Conservation (phyloP, 129 eudicot genomes). For the Scalesia atractyloides region DNA sequence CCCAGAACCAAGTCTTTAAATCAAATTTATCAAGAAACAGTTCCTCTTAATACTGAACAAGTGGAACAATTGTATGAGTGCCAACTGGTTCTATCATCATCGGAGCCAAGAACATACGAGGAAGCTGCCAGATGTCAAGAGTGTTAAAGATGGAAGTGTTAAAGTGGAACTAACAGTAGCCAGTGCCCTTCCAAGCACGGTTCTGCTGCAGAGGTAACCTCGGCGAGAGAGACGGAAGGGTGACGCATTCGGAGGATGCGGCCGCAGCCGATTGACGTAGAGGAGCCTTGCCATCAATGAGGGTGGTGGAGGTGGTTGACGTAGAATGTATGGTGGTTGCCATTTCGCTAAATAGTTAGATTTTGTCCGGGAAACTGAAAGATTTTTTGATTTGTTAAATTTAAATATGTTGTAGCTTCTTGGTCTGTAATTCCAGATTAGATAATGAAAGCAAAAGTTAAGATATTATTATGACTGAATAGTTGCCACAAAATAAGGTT, state of each 20-base stretch:
- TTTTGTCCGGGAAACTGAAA: not conserved
- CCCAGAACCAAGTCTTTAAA: too few species aligned
- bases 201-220: slow-evolving; percentile 41
- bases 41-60: too few species aligned
- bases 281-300: slow-evolving; percentile 48
- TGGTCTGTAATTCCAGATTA: slow-evolving; percentile 8
- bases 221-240: slow-evolving; percentile 63
- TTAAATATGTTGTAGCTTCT: slow-evolving; percentile 14
- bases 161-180: slow-evolving; percentile 58
- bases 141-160: too few species aligned
- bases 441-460: slow-evolving; percentile 21
- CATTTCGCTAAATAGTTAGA: slow-evolving; percentile 28
- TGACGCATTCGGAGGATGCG: slow-evolving; percentile 54
- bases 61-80: too few species aligned
- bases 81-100: too few species aligned
- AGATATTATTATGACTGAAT: slow-evolving; percentile 1
- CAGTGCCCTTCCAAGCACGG: slow-evolving; percentile 59
- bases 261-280: slow-evolving; percentile 45
- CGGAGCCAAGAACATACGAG: too few species aligned
- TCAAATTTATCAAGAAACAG: too few species aligned
- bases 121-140: too few species aligned
- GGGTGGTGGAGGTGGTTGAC: slow-evolving; percentile 50
- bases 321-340: slow-evolving; percentile 60
- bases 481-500: slow-evolving; percentile 24
- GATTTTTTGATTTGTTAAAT: slow-evolving; percentile 16